These are phyloP conservation scores for Pseudogymnoascus destructans DNA, from an alignment of 2,329 filamentous ascomycete genomes.

Conservation along the genomic window DNA sequence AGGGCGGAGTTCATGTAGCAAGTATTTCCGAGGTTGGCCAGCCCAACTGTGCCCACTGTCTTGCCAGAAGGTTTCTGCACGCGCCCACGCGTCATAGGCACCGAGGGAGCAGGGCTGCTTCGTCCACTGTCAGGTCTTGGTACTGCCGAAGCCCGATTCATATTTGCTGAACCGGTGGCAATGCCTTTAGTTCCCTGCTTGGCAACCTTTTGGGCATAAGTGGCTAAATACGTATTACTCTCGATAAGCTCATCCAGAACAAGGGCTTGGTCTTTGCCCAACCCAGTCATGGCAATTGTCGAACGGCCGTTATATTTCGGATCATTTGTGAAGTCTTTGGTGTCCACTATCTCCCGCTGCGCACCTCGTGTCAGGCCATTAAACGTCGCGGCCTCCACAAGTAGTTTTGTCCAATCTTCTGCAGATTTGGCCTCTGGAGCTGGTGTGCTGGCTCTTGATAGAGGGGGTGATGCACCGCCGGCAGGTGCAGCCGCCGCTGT, in stretches of 20 bases:
- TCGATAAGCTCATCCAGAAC: constrained; percentile 71
- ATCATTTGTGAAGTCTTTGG: constrained; percentile 59
- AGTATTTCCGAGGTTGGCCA: constrained; percentile 88
- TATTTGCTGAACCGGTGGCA: constrained; percentile 14
- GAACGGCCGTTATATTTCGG: constrained; percentile 64
- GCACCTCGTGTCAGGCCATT: constrained; percentile 45
- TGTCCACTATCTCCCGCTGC: constrained; percentile 50
- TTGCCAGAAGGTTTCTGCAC: constrained; percentile 55
- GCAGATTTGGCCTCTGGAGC: constrained; percentile 13
- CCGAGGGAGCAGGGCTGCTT: constrained; percentile 50
- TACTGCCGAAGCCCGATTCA: constrained; percentile 20
- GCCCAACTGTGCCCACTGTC: constrained; percentile 62
- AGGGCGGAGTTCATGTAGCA: constrained; percentile 99
- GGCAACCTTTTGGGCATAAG: constrained; percentile 25
- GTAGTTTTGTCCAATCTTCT: constrained; percentile 29
- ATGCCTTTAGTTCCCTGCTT: constrained; percentile 16
- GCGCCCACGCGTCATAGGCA: constrained; percentile 57
- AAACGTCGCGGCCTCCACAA: constrained; percentile 45
- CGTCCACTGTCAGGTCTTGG: constrained; percentile 41
- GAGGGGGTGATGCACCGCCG: constrained; percentile 30
- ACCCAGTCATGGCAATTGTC: constrained; percentile 50
- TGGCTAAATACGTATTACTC: constrained; percentile 44
- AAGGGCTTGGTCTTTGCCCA: constrained; percentile 61
- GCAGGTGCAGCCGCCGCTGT: constrained; percentile 31
- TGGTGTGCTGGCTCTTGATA: constrained; percentile 22